A percentile compares a stretch with the other conserved stretches of the same genome.
These are phyloP conservation scores for Aspergillus kassunensis DNA, from an alignment of 495 filamentous ascomycete genomes.

Conservation along the genomic window DNA sequence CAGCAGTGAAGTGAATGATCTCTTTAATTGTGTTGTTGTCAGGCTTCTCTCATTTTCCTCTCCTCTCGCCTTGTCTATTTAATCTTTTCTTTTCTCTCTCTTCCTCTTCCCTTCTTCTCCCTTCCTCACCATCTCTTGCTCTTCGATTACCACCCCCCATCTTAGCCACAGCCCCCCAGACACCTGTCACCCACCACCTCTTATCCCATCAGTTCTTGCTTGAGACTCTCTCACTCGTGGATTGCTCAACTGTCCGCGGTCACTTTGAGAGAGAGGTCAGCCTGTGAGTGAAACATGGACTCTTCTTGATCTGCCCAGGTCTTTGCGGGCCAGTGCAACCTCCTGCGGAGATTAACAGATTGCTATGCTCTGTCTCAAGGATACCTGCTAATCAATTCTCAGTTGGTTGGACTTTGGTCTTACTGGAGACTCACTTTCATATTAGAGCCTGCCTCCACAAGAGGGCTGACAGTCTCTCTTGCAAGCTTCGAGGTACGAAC, in stretches of 20 bases:
- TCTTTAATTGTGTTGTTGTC: neutral
- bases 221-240: neutral
- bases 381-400: neutral
- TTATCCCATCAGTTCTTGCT: too few species aligned
- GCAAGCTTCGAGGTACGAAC: neutral
- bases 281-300: neutral
- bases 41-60: conserved; percentile 3
- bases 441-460: neutral
- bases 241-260: neutral
- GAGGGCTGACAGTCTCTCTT: neutral
- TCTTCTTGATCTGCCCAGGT: neutral
- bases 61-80: neutral
- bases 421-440: neutral
- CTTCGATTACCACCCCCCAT: too few species aligned
- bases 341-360: too few species aligned
- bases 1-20: too few species aligned
- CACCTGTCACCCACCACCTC: too few species aligned
- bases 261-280: neutral
- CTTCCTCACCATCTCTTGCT: neutral
- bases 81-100: neutral
- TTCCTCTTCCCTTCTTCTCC: conserved; percentile 3
- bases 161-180: neutral
- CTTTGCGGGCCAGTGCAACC: too few species aligned
- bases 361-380: too few species aligned
- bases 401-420: neutral